A percentile compares a stretch with the other conserved stretches of the same genome.
phyloP scores from a whole-genome alignment of 1,139 yeast species.

The Pichia sp. region DNA sequence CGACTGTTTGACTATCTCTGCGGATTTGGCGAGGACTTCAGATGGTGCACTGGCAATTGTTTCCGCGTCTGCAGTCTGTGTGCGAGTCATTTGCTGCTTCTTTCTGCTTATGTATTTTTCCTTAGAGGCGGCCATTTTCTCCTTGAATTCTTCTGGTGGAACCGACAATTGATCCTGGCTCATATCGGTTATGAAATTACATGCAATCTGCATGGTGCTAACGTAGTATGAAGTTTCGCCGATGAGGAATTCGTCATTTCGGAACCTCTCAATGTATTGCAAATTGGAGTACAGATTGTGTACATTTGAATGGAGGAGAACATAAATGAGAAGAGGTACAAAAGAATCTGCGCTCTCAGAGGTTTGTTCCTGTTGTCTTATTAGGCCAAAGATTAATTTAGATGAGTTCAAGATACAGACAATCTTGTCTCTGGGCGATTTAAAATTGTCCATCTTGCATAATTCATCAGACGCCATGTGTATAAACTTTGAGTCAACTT shows the following conservation, averaged over 20 bases:
- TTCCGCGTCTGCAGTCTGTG: no score
- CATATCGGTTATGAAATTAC: slow-evolving; percentile 62
- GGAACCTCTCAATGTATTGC: slow-evolving; percentile 75
- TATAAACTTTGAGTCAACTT: slow-evolving; percentile 51
- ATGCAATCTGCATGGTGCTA: slow-evolving; percentile 81
- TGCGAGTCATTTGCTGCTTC: no score
- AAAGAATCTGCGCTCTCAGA: slow-evolving; percentile 87
- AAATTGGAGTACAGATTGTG: slow-evolving; percentile 65
- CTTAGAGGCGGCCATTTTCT: slow-evolving; percentile 43
- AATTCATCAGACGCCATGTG: slow-evolving; percentile 68
- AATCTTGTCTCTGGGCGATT: slow-evolving; percentile 93
- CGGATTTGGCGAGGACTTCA: slow-evolving; percentile 43
- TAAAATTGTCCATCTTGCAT: slow-evolving; percentile 67
- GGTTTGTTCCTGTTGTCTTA: slow-evolving; percentile 44
- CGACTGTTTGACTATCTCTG: slow-evolving; percentile 44
- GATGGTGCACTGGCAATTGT: no score
- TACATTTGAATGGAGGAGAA: slow-evolving; percentile 63
- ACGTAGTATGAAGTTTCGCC: slow-evolving; percentile 90
- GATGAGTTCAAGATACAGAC: slow-evolving; percentile 88
- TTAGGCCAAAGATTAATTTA: slow-evolving; percentile 81
- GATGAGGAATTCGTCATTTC: slow-evolving; percentile 65
- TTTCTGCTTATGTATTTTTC: no score
- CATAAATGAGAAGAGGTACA: slow-evolving; percentile 76
- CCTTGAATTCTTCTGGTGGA: slow-evolving; percentile 45
- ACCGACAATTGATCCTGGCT: slow-evolving; percentile 55